A percentile compares a stretch with the other conserved stretches of the same genome.
phyloP scores from a whole-genome alignment of 805 yeast genomes.

The Candida koratica region DNA sequence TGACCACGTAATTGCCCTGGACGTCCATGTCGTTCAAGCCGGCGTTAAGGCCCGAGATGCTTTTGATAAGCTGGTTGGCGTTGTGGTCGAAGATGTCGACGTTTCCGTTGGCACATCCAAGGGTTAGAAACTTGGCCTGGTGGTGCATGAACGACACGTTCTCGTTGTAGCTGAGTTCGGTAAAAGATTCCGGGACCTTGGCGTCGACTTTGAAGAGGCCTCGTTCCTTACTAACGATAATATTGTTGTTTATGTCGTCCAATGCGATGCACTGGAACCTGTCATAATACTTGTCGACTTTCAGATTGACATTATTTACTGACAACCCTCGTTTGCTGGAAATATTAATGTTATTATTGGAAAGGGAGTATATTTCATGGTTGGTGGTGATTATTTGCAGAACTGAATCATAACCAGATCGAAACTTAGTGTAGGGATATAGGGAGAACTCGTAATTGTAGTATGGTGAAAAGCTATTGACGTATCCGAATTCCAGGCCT shows the following conservation, averaged over 20 bases:
- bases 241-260: slow-evolving; percentile 22
- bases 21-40: slow-evolving; percentile 62
- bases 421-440: slow-evolving; percentile 37
- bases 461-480: slow-evolving; percentile 30
- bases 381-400: slow-evolving; percentile 26
- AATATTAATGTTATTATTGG: slow-evolving; percentile 27
- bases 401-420: slow-evolving; percentile 23
- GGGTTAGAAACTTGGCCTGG: slow-evolving; percentile 46
- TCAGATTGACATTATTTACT: slow-evolving; percentile 11
- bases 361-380: slow-evolving; percentile 34
- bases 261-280: slow-evolving; percentile 15
- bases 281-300: slow-evolving; percentile 11
- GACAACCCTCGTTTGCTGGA: slow-evolving; percentile 34
- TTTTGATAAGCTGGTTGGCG: slow-evolving; percentile 43
- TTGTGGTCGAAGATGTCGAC: slow-evolving; percentile 63
- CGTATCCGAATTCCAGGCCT: slow-evolving; percentile 56
- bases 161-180: slow-evolving; percentile 37
- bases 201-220: slow-evolving; percentile 32
- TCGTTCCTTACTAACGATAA: slow-evolving; percentile 24
- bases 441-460: slow-evolving; percentile 16
- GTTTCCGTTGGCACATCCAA: slow-evolving; percentile 58
- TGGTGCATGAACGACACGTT: slow-evolving; percentile 45
- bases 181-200: slow-evolving; percentile 23
- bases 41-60: slow-evolving; percentile 59
- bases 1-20: slow-evolving; percentile 61